These are phyloP conservation scores for Saccharomycopsis guyanensis DNA, from an alignment of 805 yeast species.

Conservation along the genomic window DNA sequence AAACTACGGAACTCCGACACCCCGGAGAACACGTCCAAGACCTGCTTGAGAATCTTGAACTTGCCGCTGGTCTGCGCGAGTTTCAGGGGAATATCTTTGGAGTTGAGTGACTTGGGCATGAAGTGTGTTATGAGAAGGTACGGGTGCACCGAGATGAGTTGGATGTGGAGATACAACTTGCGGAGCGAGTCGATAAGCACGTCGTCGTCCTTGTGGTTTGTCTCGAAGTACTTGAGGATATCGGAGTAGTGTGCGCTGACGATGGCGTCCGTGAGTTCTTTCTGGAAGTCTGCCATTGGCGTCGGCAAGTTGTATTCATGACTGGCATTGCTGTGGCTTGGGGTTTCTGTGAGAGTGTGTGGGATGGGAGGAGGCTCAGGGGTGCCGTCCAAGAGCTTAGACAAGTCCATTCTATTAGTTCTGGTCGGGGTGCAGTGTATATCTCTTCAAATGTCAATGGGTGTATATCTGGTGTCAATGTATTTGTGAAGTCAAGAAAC, in stretches of 20 bases:
- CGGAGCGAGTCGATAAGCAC: conserved; percentile 69
- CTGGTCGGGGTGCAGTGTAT: no score
- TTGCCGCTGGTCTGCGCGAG: conserved; percentile 78
- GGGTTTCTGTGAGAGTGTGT: background rate
- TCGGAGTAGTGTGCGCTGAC: conserved; percentile 88
- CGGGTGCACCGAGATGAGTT: conserved; percentile 83
- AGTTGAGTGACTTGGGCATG: conserved; percentile 70
- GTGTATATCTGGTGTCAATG: background rate
- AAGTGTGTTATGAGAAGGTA: conserved; percentile 76
- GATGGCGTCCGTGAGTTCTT: conserved; percentile 83
- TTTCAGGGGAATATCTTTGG: conserved; percentile 63
- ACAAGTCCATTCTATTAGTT: conserved; percentile 77
- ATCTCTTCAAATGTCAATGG: no score
- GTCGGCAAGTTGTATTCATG: conserved; percentile 75
- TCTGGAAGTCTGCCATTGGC: conserved; percentile 80
- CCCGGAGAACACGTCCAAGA: conserved; percentile 40
- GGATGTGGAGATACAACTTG: conserved; percentile 68
- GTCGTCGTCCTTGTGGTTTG: conserved; percentile 38
- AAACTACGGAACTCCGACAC: conserved; percentile 31
- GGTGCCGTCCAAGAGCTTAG: conserved; percentile 69
- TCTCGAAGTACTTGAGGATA: conserved; percentile 77
- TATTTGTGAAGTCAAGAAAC: no score
- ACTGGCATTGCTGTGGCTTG: conserved; percentile 25
- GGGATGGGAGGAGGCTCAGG: conserved; percentile 72
- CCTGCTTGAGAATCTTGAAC: conserved; percentile 59